A percentile compares a stretch with the other conserved stretches of the same genome.
phyloP scores from a whole-genome alignment of 345 rosid species.

The Rhizophora mangle region DNA sequence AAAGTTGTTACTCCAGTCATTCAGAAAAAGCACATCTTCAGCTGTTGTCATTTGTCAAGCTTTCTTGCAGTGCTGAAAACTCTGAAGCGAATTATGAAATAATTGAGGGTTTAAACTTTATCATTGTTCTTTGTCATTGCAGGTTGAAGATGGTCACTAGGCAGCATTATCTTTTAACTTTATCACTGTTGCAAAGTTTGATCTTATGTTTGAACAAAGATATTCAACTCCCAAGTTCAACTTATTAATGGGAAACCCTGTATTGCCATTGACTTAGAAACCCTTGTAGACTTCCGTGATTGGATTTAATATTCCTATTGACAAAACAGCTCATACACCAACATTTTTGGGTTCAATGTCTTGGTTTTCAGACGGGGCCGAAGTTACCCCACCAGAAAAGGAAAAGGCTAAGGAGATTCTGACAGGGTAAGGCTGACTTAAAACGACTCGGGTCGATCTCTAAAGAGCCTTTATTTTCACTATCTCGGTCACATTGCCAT shows the following conservation, averaged over 20 bases:
- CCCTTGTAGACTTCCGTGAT: background rate
- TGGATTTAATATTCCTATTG: background rate
- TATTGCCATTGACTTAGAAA: no score
- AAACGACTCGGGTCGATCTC: constrained; percentile 16
- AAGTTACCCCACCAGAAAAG: background rate
- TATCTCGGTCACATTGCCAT: background rate
- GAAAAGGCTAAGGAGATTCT: constrained; percentile 21
- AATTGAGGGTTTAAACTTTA: no score
- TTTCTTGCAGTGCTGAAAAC: no score
- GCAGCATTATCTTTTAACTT: no score
- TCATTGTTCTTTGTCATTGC: no score
- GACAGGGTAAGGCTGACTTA: constrained; percentile 13
- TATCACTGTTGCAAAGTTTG: no score
- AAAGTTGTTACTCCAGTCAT: background rate
- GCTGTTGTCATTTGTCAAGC: no score
- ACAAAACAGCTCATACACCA: background rate
- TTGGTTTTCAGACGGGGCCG: background rate
- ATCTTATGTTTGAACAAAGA: no score
- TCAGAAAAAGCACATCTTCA: background rate
- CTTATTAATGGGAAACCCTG: no score
- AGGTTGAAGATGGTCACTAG: no score
- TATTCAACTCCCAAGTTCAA: no score
- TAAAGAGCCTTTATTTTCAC: constrained; percentile 26
- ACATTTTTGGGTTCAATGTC: background rate
- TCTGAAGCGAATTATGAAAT: no score